Percentiles rank a stretch among this genome's conserved stretches.
Conservation (phyloP, 129 eudicot species). For the Escallonia rubra region DNA sequence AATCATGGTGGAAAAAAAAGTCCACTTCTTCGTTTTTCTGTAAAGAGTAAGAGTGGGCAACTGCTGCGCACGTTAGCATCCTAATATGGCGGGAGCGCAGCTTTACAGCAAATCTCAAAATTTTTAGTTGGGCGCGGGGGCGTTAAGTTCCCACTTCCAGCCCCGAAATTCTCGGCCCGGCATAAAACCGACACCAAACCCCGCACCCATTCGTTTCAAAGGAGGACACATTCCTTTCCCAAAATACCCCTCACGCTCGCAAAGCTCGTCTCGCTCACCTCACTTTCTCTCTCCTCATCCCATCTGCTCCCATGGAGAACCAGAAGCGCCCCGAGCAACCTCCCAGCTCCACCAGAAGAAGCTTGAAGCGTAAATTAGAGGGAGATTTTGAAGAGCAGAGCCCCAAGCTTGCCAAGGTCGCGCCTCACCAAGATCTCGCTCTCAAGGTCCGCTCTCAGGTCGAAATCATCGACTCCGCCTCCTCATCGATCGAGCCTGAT, state of each 20-base stretch:
- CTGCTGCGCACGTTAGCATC: slow-evolving; percentile 16
- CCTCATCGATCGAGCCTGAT: slow-evolving; percentile 46
- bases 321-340: slow-evolving; percentile 56
- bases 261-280: slow-evolving; percentile 4
- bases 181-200: neutral
- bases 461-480: slow-evolving; percentile 34
- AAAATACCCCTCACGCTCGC: slow-evolving; percentile 3
- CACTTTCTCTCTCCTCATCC: slow-evolving; percentile 31
- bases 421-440: slow-evolving; percentile 49
- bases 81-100: slow-evolving; percentile 30
- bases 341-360: slow-evolving; percentile 49
- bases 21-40: too few relatives aligned
- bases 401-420: slow-evolving; percentile 2
- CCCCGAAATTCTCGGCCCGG: neutral
- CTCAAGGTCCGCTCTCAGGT: slow-evolving; percentile 49
- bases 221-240: neutral
- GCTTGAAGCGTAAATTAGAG: slow-evolving; percentile 85
- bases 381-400: slow-evolving; percentile 45
- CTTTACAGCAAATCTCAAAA: slow-evolving; percentile 25
- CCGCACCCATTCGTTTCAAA: slow-evolving; percentile 1
- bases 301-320: slow-evolving; percentile 53
- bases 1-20: too few relatives aligned
- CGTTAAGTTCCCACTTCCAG: neutral
- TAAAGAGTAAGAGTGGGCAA: too few relatives aligned
- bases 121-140: slow-evolving; percentile 12